These are phyloP conservation scores for Xylaria polymorpha DNA, from an alignment of 2,329 filamentous ascomycete genomes.

Conservation along the genomic window DNA sequence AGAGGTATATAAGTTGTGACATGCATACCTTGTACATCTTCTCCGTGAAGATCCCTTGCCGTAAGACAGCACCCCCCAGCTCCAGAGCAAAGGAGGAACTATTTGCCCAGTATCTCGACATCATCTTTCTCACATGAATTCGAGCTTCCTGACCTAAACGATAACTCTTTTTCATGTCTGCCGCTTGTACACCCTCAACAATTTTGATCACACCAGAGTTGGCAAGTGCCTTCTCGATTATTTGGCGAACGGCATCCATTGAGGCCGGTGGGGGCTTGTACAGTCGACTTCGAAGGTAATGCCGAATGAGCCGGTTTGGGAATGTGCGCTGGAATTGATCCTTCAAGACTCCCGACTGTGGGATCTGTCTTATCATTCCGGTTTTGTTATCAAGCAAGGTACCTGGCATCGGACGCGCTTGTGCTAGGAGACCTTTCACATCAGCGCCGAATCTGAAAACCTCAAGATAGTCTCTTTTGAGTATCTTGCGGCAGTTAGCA, in stretches of 20 bases:
- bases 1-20: background rate
- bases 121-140: constrained; percentile 71
- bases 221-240: constrained; percentile 61
- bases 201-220: constrained; percentile 53
- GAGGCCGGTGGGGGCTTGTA: constrained; percentile 53
- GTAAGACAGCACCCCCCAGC: constrained; percentile 71
- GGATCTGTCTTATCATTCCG: constrained; percentile 60
- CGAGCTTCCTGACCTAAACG: constrained; percentile 48
- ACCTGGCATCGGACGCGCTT: constrained; percentile 71
- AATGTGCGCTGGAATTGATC: constrained; percentile 58
- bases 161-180: constrained; percentile 41
- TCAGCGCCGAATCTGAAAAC: constrained; percentile 72
- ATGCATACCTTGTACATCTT: constrained; percentile 72
- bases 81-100: constrained; percentile 72
- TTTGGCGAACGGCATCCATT: constrained; percentile 62
- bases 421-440: constrained; percentile 58
- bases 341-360: constrained; percentile 26
- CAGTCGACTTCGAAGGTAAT: constrained; percentile 57
- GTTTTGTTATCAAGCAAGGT: constrained; percentile 68
- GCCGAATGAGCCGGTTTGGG: constrained; percentile 67
- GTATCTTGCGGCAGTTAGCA: constrained; percentile 58
- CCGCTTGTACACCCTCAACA: constrained; percentile 52
- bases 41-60: constrained; percentile 73
- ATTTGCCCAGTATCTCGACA: constrained; percentile 78
- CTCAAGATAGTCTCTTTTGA: constrained; percentile 70